Conservation (phyloP, 495 filamentous ascomycete genomes). For the Neurospora sp. region DNA sequence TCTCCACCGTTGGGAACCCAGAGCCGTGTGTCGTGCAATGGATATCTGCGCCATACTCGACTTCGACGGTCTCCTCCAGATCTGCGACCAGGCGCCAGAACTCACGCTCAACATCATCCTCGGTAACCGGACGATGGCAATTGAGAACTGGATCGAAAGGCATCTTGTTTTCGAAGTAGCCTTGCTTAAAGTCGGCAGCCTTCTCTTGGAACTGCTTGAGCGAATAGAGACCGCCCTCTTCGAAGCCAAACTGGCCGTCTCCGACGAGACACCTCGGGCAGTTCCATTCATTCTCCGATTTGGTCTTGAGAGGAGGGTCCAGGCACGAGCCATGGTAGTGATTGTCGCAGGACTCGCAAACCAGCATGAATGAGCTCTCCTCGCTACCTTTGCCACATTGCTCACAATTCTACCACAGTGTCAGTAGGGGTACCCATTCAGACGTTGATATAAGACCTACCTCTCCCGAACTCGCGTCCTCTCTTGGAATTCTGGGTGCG, state of each 20-base stretch:
- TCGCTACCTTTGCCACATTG: constrained; percentile 70
- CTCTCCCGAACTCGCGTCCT: constrained; percentile 65
- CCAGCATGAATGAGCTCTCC: constrained; percentile 50
- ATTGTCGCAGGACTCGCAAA: constrained; percentile 90
- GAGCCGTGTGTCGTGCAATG: constrained; percentile 97
- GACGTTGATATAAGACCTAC: constrained; percentile 33
- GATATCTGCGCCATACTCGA: constrained; percentile 97
- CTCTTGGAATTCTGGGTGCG: constrained; percentile 57
- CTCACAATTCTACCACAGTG: constrained; percentile 61
- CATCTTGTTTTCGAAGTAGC: constrained; percentile 86
- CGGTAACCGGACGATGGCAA: constrained; percentile 67
- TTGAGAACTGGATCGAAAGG: constrained; percentile 79
- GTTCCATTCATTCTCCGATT: constrained; percentile 88
- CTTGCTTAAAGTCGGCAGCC: constrained; percentile 86
- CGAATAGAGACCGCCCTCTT: constrained; percentile 94
- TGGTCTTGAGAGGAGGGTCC: constrained; percentile 70
- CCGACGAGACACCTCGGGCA: constrained; percentile 93
- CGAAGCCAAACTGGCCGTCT: constrained; percentile 94
- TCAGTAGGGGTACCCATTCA: constrained; percentile 13
- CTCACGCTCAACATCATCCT: constrained; percentile 93
- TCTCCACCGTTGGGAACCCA: constrained; percentile 92
- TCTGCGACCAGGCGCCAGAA: constrained; percentile 95
- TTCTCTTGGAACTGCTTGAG: constrained; percentile 95
- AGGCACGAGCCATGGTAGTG: constrained; percentile 84
- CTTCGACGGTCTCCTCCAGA: constrained; percentile 88